These are phyloP conservation scores for Plasmodium vivax DNA, from an alignment of 169 alveolate species.

Conservation along the genomic window DNA sequence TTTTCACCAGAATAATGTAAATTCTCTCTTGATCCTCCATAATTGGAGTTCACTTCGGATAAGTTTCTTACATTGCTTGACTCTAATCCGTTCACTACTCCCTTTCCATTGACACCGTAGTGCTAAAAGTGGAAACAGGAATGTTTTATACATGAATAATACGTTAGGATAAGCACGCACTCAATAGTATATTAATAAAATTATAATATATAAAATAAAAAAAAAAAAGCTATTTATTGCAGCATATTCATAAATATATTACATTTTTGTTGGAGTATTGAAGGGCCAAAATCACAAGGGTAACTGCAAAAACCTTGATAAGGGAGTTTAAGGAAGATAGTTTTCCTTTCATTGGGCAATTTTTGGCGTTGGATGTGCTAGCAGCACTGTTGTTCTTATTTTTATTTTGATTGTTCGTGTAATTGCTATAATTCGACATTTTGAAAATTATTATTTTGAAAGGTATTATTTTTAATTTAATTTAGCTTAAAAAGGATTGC, in stretches of 20 bases:
- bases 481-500: background rate
- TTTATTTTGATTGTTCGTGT: background rate
- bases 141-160: background rate
- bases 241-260: background rate
- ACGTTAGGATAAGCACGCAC: background rate
- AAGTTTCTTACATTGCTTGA: background rate
- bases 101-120: background rate
- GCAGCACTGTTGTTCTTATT: background rate
- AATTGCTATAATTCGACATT: constrained; percentile 1
- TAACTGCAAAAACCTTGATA: background rate
- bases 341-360: background rate
- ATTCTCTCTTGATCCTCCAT: background rate
- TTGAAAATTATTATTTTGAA: background rate
- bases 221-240: background rate
- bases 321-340: background rate
- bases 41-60: background rate
- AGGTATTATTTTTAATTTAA: no score
- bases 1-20: background rate
- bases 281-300: background rate
- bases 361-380: background rate
- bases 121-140: background rate
- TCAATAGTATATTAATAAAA: background rate
- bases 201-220: background rate
- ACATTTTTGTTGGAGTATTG: background rate
- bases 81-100: background rate